A percentile compares a stretch with the other conserved stretches of the same genome.
Evolutionary conservation across 169 alveolate species (phyloP).

Genomic region (Plasmodium knowlesi): DNA sequence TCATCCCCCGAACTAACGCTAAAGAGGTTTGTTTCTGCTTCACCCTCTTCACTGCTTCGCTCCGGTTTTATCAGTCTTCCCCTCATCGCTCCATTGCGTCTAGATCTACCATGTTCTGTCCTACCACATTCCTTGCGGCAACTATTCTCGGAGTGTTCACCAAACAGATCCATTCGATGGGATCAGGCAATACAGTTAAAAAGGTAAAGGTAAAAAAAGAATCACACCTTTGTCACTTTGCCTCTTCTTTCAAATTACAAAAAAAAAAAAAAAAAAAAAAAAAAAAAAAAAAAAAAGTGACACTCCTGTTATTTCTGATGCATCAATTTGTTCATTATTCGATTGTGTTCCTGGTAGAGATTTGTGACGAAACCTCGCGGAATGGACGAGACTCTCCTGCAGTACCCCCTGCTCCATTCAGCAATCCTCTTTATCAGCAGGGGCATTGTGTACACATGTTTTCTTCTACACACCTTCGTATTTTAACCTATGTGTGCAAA

Average conservation of each 20-base stretch:
- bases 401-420: neutral
- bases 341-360: neutral
- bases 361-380: neutral
- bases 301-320: neutral
- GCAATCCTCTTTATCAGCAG: neutral
- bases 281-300: neutral
- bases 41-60: neutral
- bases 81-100: neutral
- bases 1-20: slow-evolving; percentile 4
- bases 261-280: neutral
- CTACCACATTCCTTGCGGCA: neutral
- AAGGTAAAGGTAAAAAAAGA: neutral
- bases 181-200: neutral
- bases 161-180: neutral
- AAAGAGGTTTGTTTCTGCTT: neutral
- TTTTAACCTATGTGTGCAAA: neutral
- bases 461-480: neutral
- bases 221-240: neutral
- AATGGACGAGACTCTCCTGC: neutral
- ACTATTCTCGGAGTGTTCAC: neutral
- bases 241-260: neutral
- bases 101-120: neutral
- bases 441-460: neutral
- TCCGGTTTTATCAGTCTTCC: neutral
- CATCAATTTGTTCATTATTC: neutral